These are phyloP conservation scores for Bipolaris sorokiniana DNA, from an alignment of 2,329 filamentous ascomycete species.

Conservation along the genomic window DNA sequence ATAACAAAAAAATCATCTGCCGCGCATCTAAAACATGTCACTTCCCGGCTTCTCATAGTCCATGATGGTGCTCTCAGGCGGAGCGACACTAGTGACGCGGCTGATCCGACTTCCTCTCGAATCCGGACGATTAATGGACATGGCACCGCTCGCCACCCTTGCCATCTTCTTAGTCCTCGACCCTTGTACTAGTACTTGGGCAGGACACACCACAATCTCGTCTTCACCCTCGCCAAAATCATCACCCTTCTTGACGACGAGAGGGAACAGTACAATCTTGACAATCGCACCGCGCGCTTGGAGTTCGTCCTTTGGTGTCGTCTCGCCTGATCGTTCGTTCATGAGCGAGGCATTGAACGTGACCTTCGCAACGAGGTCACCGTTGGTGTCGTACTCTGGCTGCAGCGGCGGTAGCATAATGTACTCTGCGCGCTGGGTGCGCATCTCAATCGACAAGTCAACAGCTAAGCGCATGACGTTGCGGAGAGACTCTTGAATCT, in stretches of 20 bases:
- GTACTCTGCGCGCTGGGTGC: slow-evolving; percentile 93
- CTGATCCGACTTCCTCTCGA: slow-evolving; percentile 34
- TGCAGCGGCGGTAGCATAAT: slow-evolving; percentile 97
- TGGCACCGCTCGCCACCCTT: slow-evolving; percentile 57
- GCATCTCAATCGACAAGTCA: slow-evolving; percentile 93
- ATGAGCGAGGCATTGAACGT: slow-evolving; percentile 92
- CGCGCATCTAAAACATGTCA: slow-evolving; percentile 36
- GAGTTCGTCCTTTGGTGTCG: slow-evolving; percentile 76
- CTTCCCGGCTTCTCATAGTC: slow-evolving; percentile 35
- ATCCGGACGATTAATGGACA: slow-evolving; percentile 52
- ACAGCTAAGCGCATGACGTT: slow-evolving; percentile 90
- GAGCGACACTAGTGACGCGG: slow-evolving; percentile 38
- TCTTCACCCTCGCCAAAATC: slow-evolving; percentile 87
- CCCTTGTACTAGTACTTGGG: slow-evolving; percentile 82
- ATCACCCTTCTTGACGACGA: slow-evolving; percentile 95
- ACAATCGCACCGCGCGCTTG: slow-evolving; percentile 79
- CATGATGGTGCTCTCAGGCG: slow-evolving; percentile 44
- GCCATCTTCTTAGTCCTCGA: slow-evolving; percentile 57
- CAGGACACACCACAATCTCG: slow-evolving; percentile 93
- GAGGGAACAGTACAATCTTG: slow-evolving; percentile 90
- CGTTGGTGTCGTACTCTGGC: slow-evolving; percentile 92
- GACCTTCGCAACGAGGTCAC: slow-evolving; percentile 85
- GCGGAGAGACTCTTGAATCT: slow-evolving; percentile 82
- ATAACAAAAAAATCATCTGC: slow-evolving; percentile 4
- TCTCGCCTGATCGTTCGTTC: slow-evolving; percentile 84